Conservation (phyloP, 352 stramenopile species). For the Phytophthora citrophthora region DNA sequence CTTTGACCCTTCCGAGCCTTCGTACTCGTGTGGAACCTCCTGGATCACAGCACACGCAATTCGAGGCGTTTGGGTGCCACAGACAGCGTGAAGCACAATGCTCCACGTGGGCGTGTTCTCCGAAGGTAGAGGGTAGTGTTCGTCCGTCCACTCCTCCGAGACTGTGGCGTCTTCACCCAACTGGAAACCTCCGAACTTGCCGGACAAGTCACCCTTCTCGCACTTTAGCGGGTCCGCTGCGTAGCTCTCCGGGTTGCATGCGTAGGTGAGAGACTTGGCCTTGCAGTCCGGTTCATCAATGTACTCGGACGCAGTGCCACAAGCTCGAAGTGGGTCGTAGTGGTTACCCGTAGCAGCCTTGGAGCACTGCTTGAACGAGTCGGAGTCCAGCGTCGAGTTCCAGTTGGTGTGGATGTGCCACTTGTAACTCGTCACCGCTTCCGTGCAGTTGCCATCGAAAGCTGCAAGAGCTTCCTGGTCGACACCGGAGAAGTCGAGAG, state of each 20-base stretch:
- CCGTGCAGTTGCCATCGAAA: conserved; percentile 48
- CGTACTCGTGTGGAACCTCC: background rate
- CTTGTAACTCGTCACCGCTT: conserved; percentile 48
- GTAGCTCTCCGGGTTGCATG: conserved; percentile 56
- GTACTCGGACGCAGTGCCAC: conserved; percentile 56
- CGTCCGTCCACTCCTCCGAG: conserved; percentile 43
- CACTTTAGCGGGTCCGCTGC: conserved; percentile 39
- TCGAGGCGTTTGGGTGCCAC: conserved; percentile 46
- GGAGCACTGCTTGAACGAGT: conserved; percentile 53
- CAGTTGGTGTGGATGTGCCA: conserved; percentile 70
- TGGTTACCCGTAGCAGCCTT: conserved; percentile 52
- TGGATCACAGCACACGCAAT: conserved; percentile 51
- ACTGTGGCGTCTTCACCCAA: conserved; percentile 32
- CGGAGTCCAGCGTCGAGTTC: conserved; percentile 38
- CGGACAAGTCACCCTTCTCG: conserved; percentile 64
- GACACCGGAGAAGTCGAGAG: conserved; percentile 51
- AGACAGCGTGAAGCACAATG: conserved; percentile 72
- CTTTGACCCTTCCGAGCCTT: background rate
- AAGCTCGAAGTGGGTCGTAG: conserved; percentile 58
- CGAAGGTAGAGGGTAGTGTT: conserved; percentile 43
- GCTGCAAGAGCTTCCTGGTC: conserved; percentile 29
- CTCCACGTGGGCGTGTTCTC: conserved; percentile 62
- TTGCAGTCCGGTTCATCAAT: conserved; percentile 32
- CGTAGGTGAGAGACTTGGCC: conserved; percentile 41
- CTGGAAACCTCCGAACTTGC: conserved; percentile 60